Evolutionary conservation across 2,329 filamentous ascomycete species (phyloP).

Genomic region (Onygenales sp.): DNA sequence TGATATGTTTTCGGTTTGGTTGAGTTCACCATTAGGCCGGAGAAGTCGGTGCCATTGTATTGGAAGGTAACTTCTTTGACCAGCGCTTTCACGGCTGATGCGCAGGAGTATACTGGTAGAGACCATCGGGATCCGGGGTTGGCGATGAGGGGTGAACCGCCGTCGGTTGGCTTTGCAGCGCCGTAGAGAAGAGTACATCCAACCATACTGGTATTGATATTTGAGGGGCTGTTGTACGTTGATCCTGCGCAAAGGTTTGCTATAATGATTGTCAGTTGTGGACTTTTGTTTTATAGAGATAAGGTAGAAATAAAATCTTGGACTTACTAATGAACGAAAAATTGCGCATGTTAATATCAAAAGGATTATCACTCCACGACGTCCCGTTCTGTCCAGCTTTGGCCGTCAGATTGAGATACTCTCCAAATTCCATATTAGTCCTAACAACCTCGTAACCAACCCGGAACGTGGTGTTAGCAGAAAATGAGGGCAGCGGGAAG

Average conservation of each 20-base stretch:
- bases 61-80: slow-evolving; percentile 37
- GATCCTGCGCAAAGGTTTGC: slow-evolving; percentile 15
- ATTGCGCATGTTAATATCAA: not conserved
- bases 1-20: slow-evolving; percentile 29
- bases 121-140: slow-evolving; percentile 35
- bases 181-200: slow-evolving; percentile 34
- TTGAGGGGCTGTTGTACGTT: slow-evolving; percentile 22
- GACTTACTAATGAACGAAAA: slow-evolving; percentile 6
- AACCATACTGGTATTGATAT: slow-evolving; percentile 33
- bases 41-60: slow-evolving; percentile 32
- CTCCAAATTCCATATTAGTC: slow-evolving; percentile 3
- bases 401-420: slow-evolving; percentile 4
- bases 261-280: not conserved
- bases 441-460: slow-evolving; percentile 2
- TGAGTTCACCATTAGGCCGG: slow-evolving; percentile 22
- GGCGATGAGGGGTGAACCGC: slow-evolving; percentile 23
- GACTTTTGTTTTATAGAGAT: not conserved
- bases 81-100: slow-evolving; percentile 30
- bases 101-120: slow-evolving; percentile 35
- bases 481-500: slow-evolving; percentile 1
- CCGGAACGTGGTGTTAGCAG: slow-evolving; percentile 3
- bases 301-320: not conserved
- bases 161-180: slow-evolving; percentile 27
- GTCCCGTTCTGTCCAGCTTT: not conserved
- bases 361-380: slow-evolving; percentile 1